Base-by-base conservation (phyloP, 805 yeast genomes). In the Yamadazyma takamatsuzukensis region DNA sequence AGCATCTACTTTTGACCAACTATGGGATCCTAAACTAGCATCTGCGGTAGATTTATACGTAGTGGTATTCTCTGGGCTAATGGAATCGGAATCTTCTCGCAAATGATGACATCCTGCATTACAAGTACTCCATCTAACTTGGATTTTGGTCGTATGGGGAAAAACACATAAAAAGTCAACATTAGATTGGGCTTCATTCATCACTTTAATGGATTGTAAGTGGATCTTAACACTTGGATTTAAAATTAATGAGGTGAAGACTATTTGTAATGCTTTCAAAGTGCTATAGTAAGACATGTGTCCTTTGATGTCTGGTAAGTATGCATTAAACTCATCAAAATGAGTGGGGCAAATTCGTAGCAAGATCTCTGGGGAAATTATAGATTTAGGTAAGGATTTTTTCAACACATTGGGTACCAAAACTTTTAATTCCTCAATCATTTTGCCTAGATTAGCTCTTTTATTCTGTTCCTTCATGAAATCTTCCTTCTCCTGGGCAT, bases 71-170 rank as follows among this genome's bases (percentile, higher is more conserved):
- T 33, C 31, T 4, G 25, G 14, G 5, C 9, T 7, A 6, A 15
- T 22, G 4, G 18, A 15, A 11, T 18, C 35, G 10, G 31, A 9
- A 10, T 36, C 51, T 18, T 36, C 37, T 3, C 48, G 41, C 25
- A 76, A 54, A 53, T 77, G 81, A 5, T 44, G 45, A 45, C 83
- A 76, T 2, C 72, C 72, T 22, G 68, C 70, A 5, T 59, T 50
- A 44, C 82, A 76, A 1, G 82, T 77, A 25, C 68, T 57, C 82
- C 83, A 78, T 38, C 78, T 62, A 10, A 78, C 52, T 27, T 68
- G 56, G 8, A 78, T 57, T 41, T 76, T 76, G 4, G 78, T 70
- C 4, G 78, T 54, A 32, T 57, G 56, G 4, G 54, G 58, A 27
- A 62, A 64, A 2, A 67, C 51, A 22, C 62, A 53, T 32, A 51